Conservation (phyloP, 2,329 filamentous ascomycete genomes). For the Arthroderma sp. region DNA sequence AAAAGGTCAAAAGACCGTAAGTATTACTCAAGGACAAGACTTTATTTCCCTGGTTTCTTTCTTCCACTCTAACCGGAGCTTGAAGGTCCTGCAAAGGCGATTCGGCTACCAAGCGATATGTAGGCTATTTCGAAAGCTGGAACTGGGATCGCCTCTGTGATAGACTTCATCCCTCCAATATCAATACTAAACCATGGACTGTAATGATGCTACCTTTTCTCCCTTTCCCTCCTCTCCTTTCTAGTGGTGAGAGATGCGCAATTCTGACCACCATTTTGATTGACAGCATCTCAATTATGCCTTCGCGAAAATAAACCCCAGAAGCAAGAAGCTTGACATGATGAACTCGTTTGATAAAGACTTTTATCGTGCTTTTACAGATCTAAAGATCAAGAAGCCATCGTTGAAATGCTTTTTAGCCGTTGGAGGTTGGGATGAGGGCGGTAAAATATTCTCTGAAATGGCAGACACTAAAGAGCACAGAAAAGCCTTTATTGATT, state of each 20-base stretch:
- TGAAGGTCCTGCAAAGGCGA: constrained; percentile 1
- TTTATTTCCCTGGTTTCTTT: not conserved
- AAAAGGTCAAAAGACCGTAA: constrained; percentile 3
- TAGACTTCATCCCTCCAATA: constrained; percentile 5
- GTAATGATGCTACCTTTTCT: not conserved
- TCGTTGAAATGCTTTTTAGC: constrained; percentile 13
- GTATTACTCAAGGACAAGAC: not conserved
- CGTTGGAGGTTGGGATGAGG: constrained; percentile 32
- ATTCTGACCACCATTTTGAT: too few relatives aligned
- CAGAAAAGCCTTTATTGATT: constrained; percentile 24
- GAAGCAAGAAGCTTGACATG: constrained; percentile 15
- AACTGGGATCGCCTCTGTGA: constrained; percentile 5
- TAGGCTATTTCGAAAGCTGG: constrained; percentile 28
- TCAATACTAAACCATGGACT: constrained; percentile 7
- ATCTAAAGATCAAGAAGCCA: not conserved
- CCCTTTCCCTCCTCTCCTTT: not conserved
- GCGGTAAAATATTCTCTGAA: constrained; percentile 15
- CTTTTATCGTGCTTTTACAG: constrained; percentile 11
- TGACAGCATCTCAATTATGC: constrained; percentile 6
- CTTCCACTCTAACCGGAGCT: constrained; percentile 3
- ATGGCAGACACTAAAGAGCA: constrained; percentile 10
- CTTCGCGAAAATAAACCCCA: constrained; percentile 29
- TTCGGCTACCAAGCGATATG: constrained; percentile 8
- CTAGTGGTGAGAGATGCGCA: too few relatives aligned
- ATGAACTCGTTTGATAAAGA: constrained; percentile 12